Base-by-base conservation (phyloP, 768 basidiomycete genomes). In the Lactifluus volemus region DNA sequence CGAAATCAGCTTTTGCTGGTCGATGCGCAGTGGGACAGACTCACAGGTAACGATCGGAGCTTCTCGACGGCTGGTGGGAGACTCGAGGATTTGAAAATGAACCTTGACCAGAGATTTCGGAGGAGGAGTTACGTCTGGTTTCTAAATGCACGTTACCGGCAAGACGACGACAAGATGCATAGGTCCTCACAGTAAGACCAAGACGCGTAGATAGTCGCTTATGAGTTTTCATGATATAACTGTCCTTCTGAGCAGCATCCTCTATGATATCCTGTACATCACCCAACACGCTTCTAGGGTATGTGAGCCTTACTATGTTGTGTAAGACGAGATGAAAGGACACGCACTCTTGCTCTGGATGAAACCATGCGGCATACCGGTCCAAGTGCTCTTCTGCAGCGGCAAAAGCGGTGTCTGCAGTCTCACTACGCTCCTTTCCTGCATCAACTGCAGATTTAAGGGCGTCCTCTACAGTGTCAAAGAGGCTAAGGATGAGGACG, bases 241-340 rank as follows among this genome's bases (percentile, higher is more conserved):
- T 63, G 32, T 63, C 61, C 41, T 63, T 63, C 34, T 58, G 61
- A 58, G 61, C 61, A 5, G 61, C 61, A 29, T 63, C 61, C 10
- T 63, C 61, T n/a, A 63, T 63, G 25, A 63, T 58, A 45, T 58
- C 41, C 39, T 62, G 61, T 6, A 62, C 61, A 39, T 63, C 61
- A 12, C 56, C 61, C 17, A 63, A n/a, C 32, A 63, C 61, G 32
- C 14, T 36, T 49, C 61, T 63, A 21, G 15, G 32, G 49, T n/a
- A 6, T 30, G 51, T 58, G 30, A 36, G 21, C 19, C 17, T 14
- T 49, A 41, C 17, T 17, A 1, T 19, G 15, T 3, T 4, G 39
- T 11, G 36, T 8, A 51, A 49, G 25, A 30, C 17, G 39, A 54
- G 12, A 25, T n/a, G 45, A 32, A 11, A 42, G 19, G 25, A 34